A percentile compares a stretch with the other conserved stretches of the same genome.
These are phyloP conservation scores for Gymnopilus junonius DNA, from an alignment of 768 basidiomycete species.

Conservation along the genomic window DNA sequence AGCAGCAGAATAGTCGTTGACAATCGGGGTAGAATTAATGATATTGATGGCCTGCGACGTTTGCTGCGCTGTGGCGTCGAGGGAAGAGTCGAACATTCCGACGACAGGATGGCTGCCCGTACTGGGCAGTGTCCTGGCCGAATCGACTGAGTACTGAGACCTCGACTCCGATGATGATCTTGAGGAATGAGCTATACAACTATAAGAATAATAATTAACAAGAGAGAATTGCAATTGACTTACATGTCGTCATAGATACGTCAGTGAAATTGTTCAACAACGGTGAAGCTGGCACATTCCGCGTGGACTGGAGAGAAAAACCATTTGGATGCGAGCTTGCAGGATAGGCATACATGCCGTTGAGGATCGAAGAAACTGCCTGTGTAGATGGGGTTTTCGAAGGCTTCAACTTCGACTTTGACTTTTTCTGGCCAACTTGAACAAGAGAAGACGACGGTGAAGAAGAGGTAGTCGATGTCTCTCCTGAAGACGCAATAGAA, in stretches of 20 bases:
- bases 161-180: background rate
- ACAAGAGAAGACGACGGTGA: background rate
- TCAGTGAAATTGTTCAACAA: background rate
- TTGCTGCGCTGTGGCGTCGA: background rate
- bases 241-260: background rate
- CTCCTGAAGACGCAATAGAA: background rate
- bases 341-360: slow-evolving; percentile 10
- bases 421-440: background rate
- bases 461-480: background rate
- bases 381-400: background rate
- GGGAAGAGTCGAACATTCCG: background rate
- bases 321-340: background rate
- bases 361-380: slow-evolving; percentile 8
- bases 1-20: background rate
- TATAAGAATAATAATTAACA: too few relatives aligned
- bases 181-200: background rate
- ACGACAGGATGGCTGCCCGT: background rate
- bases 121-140: background rate
- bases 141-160: background rate
- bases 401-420: too few relatives aligned
- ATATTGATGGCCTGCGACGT: background rate
- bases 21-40: background rate
- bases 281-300: background rate
- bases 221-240: background rate
- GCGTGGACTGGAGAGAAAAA: background rate